Base-by-base conservation (phyloP, 805 yeast species). In the Wickerhamomyces bovis region DNA sequence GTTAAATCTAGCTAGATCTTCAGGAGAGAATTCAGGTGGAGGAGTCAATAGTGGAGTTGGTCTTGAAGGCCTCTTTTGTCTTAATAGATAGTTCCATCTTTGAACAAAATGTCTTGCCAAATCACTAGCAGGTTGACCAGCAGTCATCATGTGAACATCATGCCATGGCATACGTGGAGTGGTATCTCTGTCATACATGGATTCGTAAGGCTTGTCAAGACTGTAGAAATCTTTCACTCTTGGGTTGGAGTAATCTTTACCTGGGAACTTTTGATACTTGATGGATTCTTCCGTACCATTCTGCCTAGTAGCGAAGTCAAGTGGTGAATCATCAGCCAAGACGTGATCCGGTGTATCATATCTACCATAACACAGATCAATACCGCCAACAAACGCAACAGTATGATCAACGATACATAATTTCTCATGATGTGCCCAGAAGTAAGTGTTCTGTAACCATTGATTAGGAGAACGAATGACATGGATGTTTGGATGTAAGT, bases 131-230 rank as follows among this genome's bases (percentile, higher is more conserved):
- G 90, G 81, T 58, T 90, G 95, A 13, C 99, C 99, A 3, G 90
- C 79, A 1, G 95, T 81, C 68, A 89, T 81, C 95, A 90, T 94
- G 55, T 94, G 98, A 35, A 94, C 88, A 73, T 94, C 99, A 65
- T 94, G 99, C 99, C 99, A 94, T 10, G 99, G 99, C 99, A 94
- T 94, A 57, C 99, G 78, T 2, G 99, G 98, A 19, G 78, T 75
- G 18, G 64, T 64, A 15, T 76, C 71, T 50, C 99, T 76, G 64
- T 94, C 95, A 60, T 89, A 89, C 94, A 92, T 85, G 20, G 88
- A 87, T 43, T 88, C 95, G 58, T 83, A 89, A 2, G 99, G 98
- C 55, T 81, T 80, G 52, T 89, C 88, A 48, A 94, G 72, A 4
- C 76, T 83, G 59, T 64, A 77, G 62, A 94, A 94, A 63, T 94